phyloP scores from a whole-genome alignment of 441 rosid species.

The Erodium moschatum region DNA sequence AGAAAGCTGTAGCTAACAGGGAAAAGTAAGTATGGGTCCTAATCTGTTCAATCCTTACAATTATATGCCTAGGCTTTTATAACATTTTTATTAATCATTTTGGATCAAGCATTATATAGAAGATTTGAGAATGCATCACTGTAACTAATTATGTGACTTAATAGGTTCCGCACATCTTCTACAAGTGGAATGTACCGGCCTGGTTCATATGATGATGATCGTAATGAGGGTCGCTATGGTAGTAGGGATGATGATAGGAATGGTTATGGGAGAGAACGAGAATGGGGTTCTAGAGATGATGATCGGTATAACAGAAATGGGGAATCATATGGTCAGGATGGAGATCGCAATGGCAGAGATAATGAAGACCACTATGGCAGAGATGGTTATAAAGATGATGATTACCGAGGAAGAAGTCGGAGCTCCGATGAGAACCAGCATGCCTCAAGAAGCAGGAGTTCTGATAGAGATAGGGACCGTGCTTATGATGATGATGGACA shows the following conservation, averaged over 20 bases:
- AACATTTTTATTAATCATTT: neutral
- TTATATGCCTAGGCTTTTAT: neutral
- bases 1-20: constrained; percentile 87
- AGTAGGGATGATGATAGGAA: constrained; percentile 49
- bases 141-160: neutral
- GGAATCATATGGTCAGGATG: constrained; percentile 36
- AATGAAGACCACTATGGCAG: constrained; percentile 66
- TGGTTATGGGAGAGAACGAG: constrained; percentile 37
- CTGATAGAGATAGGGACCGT: constrained; percentile 39
- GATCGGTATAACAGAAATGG: constrained; percentile 26
- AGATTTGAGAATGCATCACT: neutral
- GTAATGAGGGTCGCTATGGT: constrained; percentile 9
- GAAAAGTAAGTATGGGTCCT: constrained; percentile 56
- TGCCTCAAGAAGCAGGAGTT: constrained; percentile 42
- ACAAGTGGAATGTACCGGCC: constrained; percentile 32
- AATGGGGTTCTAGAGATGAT: constrained; percentile 57
- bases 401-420: constrained; percentile 23
- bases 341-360: constrained; percentile 67
- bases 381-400: constrained; percentile 37
- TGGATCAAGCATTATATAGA: neutral
- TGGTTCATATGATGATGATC: constrained; percentile 40
- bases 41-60: constrained; percentile 6
- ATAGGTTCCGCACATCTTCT: constrained; percentile 18
- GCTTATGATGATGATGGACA: constrained; percentile 49
- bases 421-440: constrained; percentile 23